Base-by-base conservation (phyloP, 352 stramenopile genomes). In the Globisporangium splendens region DNA sequence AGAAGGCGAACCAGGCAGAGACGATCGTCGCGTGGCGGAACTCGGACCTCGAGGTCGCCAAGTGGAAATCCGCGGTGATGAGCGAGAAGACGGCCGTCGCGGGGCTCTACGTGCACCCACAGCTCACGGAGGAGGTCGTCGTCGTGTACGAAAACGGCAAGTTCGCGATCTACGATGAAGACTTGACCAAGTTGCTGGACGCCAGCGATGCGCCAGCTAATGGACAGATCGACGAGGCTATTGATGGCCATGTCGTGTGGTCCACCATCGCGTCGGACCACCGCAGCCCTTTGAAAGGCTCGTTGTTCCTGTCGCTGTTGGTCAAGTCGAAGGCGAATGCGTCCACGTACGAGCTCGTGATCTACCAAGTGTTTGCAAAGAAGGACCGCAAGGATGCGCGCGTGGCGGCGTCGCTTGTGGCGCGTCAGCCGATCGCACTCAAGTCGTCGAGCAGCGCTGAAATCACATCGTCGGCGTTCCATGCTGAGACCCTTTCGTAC, bases 401-500 rank as follows among this genome's bases (percentile, higher is more conserved):
- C 14, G 31, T 86, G 4, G 61, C 60, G 6, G 66, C 67, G 28
- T 62, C 71, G 41, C 68, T 80, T 8, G 43, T 73, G 6, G 59
- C 70, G 35, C 72, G 78, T 48, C 67, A 70, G 49, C 31, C 65
- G n/a, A 57, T 83, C 17, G 51, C 35, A 28, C 43, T 49, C n/a
- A 39, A 54, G 11, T 20, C 22, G 2, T 24, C 53, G 10, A 70
- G 51, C 20, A 53, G 33, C 31, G 62, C 70, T 0, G 58, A 66
- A 28, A 54, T 81, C 17, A 66, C 65, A 21, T 73, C 78, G 0
- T 81, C 73, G 28, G 72, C 78, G 22, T 92, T 90, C 68, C 78
- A 90, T 63, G 76, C 74, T 15, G 73, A 87, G 46, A 87, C 70
- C 12, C 80, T 88, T 50, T 77, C 79, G 43, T 89, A 79, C 69